Evolutionary conservation across 805 yeast species (phyloP), one percentile per base, ranked within the genome.

Genomic region (Pichia heedii): DNA sequence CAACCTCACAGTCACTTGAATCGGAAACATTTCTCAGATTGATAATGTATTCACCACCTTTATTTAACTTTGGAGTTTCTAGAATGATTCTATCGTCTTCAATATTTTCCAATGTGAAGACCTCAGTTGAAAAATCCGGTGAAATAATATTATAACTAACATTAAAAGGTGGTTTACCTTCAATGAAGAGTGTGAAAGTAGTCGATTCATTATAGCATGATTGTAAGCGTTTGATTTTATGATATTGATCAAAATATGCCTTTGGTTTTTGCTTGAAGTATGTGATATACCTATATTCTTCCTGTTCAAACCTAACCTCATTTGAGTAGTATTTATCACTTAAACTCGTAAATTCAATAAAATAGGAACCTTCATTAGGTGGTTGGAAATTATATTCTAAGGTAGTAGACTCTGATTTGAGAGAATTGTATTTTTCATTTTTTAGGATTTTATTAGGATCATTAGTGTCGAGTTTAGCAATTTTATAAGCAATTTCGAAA

Each of bases 121-220:
- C 61, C 13, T 67, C 45, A 5, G 52, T 57, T 49, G 77, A 66
- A 48, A 72, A 70, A 47, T 71, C 70, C 2, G 79, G 71, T 42
- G 81, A 81, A 18, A 82, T 60, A 20, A 90, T 65, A 42, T 79
- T 84, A 61, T 88, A 89, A 20, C 68, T 69, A 42, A 93, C 68
- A 2, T 73, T 66, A 52, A 82, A 86, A 4, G 97, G 97, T 0
- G 83, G 75, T 50, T 79, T 79, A 13, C 99, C 99, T 39, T 74
- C 77, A 20, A 93, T 71, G 10, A 60, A 57, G 4, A 90, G 69
- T 0, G 81, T 79, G 5, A 84, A 62, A 2, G 68, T 54, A 2
- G 66, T 67, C 7, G 47, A 46, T 3, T 50, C 56, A 6, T 63
- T 65, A 46, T 62, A 54, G 46, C 69, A 65, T 16, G 61, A 50